phyloP scores from a whole-genome alignment of 176 grass and related monocot species.

The Rhipidocladum racemiflorum region DNA sequence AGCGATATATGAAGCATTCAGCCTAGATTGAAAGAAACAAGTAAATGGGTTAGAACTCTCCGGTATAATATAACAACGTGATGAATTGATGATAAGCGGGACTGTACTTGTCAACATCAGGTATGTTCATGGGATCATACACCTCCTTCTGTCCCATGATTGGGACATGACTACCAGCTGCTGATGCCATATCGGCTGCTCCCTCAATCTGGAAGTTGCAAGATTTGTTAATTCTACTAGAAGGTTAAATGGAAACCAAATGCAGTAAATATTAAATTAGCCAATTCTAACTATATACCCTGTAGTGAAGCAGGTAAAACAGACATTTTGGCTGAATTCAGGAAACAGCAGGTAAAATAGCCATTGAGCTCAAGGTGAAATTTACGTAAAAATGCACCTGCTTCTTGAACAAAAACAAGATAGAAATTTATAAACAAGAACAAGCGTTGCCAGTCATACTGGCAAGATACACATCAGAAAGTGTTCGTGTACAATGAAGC shows the following conservation, averaged over 20 bases:
- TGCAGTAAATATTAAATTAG: not conserved
- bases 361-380: not conserved
- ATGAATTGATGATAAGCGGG: not conserved
- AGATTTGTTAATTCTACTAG: not conserved
- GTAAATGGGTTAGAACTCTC: conserved; percentile 16
- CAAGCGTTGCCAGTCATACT: not conserved
- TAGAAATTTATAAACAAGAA: not conserved
- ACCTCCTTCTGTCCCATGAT: conserved; percentile 69
- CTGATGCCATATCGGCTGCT: conserved; percentile 39
- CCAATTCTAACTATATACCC: too few relatives aligned
- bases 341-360: not conserved
- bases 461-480: not conserved
- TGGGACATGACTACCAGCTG: conserved; percentile 42
- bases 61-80: not conserved
- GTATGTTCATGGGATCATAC: conserved; percentile 91
- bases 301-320: not conserved
- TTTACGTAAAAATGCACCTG: not conserved
- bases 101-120: conserved; percentile 58
- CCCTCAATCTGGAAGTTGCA: conserved; percentile 67
- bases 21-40: conserved; percentile 42
- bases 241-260: not conserved
- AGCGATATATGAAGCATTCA: conserved; percentile 79
- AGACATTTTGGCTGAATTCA: not conserved
- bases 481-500: not conserved
- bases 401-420: not conserved